Base-by-base conservation (phyloP, 2,329 filamentous ascomycete species). In the Stemphylium vesicarium region DNA sequence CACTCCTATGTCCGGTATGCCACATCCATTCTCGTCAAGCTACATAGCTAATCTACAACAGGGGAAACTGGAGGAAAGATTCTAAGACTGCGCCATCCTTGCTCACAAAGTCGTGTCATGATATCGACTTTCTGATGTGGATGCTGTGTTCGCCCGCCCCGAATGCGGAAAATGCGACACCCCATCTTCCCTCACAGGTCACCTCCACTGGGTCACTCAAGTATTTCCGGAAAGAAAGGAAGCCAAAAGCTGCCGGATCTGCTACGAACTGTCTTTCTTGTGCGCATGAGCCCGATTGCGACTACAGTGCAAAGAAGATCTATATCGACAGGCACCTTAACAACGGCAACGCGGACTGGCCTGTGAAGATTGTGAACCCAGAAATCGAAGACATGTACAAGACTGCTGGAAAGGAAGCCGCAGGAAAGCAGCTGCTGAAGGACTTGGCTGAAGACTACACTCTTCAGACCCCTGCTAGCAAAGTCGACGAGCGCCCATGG, bases 101-200 rank as follows among this genome's bases (percentile, higher is more conserved):
- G 1, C 82, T 99, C 26, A 96, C 94, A 2, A 99, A 98, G 77
- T 96, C 91, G 55, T 98, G 95, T 65, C 95, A 99, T 69, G 95
- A 99, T 66, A 90, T 99, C 44, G 95, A 99, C 71, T 86, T 98
- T 53, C 78, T 98, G 4, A 80, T 98, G 13, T 99, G 95, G 95
- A 79, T 98, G 41, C 82, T 98, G 10, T 94, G 88, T 70, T 91
- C 90, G 0, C 90, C 91, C 0, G 75, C 83, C 0, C 69, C 79
- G 1, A 67, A 70, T 1, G 64, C 71, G 77, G 59, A 63, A 20
- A 67, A 68, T 24, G 59, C 73, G 5, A 74, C 80, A 12, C 84
- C 89, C 0, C 93, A 97, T 73, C 80, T 94, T 0, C 94, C 94
- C 0, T 82, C 85, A 5, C 85, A 82, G 1, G 82, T 98, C n/a